Conservation (phyloP, 208 protist genomes). For the Trypanosoma theileri region DNA sequence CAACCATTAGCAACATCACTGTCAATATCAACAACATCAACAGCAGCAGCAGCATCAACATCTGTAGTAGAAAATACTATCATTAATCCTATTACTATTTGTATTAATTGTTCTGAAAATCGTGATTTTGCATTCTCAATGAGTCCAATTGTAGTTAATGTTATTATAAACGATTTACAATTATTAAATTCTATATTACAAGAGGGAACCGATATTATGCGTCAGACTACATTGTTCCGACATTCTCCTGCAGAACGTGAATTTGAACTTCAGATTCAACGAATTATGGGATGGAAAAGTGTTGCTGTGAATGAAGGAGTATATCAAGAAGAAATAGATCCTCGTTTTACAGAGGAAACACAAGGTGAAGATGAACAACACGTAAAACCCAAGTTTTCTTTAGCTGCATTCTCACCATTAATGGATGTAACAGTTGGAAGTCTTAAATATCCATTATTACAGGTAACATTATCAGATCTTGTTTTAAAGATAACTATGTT, state of each 20-base stretch:
- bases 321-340: background rate
- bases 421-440: slow-evolving; percentile 65
- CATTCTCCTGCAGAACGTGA: slow-evolving; percentile 8
- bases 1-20: background rate
- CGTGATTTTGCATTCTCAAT: slow-evolving; percentile 4
- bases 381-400: slow-evolving; percentile 26
- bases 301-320: background rate
- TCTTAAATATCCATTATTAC: slow-evolving; percentile 63
- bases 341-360: background rate
- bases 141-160: slow-evolving; percentile 13
- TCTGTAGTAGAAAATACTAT: slow-evolving; percentile 7
- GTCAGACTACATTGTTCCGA: background rate
- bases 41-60: background rate
- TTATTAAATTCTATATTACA: slow-evolving; percentile 7
- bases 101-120: slow-evolving; percentile 7
- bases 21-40: background rate
- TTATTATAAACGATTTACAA: slow-evolving; percentile 8
- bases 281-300: slow-evolving; percentile 15
- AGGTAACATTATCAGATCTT: slow-evolving; percentile 38
- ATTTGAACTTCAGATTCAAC: slow-evolving; percentile 17
- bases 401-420: slow-evolving; percentile 38
- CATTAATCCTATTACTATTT: slow-evolving; percentile 12
- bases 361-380: slow-evolving; percentile 4
- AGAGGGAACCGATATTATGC: background rate
- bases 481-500: slow-evolving; percentile 28